Evolutionary conservation across 306 rosid genomes (phyloP), one percentile per base, ranked within the genome.

Genomic region (Quercus cerris): DNA sequence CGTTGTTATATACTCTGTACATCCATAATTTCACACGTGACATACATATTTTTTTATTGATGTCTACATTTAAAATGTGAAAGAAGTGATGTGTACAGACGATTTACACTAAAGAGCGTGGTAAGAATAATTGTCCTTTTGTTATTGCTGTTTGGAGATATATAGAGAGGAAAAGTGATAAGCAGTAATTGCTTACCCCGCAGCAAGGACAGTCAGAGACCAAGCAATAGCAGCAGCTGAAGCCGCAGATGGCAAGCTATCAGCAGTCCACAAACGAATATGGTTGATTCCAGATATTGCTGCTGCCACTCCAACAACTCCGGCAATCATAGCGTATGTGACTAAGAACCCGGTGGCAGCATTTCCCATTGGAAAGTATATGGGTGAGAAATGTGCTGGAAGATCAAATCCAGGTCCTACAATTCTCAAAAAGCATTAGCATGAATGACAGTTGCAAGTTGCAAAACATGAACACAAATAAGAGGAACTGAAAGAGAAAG

Each of bases 281-380:
- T 96, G 99, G 81, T 83, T 93, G 62, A 87, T 5, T 54, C 99
- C 99, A 56, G 90, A 27, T 44, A 96, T 86, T 3, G 79, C 79
- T 17, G 97, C 89, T 63, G 94, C 99, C 78, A 61, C 90, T 3
- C 99, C 99, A 56, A 89, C 90, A 54, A 93, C 99, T 82, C 91
- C 98, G 49, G 98, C 99, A 1, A 96, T 41, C 85, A 91, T 80
- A 73, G 98, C 90, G 78, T 91, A 96, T 25, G 84, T 88, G 57
- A 93, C 99, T 59, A 93, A 93, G 90, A 96, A 96, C 13, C 99
- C 99, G 22, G 99, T 96, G 5, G 99, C 98, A 61, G 93, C 99
- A 78, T 96, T 96, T 75, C 98, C 99, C 93, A 96, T 93, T 0
- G 98, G 98, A 30, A 96, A 96, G 82, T 87, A 85, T 76, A 96